Evolutionary conservation across 805 yeast species (phyloP).

Genomic region (Yarrowia hollandica): DNA sequence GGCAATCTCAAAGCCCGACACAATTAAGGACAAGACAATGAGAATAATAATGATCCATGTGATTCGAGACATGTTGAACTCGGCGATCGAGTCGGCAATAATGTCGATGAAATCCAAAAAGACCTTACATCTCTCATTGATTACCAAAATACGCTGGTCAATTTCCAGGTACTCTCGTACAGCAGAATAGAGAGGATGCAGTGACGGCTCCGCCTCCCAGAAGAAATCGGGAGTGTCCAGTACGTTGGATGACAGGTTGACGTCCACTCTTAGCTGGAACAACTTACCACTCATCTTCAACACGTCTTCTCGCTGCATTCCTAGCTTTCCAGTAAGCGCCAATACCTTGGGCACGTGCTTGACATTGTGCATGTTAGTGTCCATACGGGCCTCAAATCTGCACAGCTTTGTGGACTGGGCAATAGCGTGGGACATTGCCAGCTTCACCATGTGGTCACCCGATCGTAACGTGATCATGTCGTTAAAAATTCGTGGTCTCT

Average conservation of each 20-base stretch:
- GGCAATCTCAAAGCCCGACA: conserved; percentile 70
- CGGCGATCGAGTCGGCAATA: conserved; percentile 91
- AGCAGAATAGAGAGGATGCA: conserved; percentile 88
- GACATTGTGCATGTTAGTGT: conserved; percentile 76
- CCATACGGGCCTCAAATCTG: conserved; percentile 88
- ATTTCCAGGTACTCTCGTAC: conserved; percentile 90
- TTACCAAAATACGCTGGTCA: conserved; percentile 89
- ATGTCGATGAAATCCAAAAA: conserved; percentile 91
- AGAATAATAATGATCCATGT: conserved; percentile 87
- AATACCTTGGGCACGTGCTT: conserved; percentile 86
- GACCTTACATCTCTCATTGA: conserved; percentile 91
- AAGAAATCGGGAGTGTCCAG: conserved; percentile 94
- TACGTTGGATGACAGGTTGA: conserved; percentile 84
- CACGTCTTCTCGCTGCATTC: conserved; percentile 79
- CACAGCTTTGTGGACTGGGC: conserved; percentile 94
- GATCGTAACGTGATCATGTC: conserved; percentile 90
- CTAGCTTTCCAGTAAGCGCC: conserved; percentile 86
- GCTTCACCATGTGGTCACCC: conserved; percentile 88
- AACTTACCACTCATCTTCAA: conserved; percentile 85
- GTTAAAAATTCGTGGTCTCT: conserved; percentile 61
- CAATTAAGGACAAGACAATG: conserved; percentile 73
- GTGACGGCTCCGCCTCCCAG: conserved; percentile 93
- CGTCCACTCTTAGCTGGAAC: conserved; percentile 89
- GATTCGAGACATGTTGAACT: conserved; percentile 84
- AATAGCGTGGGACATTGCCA: conserved; percentile 93